phyloP scores from a whole-genome alignment of 331 rosid genomes.

The Malus hybrid region DNA sequence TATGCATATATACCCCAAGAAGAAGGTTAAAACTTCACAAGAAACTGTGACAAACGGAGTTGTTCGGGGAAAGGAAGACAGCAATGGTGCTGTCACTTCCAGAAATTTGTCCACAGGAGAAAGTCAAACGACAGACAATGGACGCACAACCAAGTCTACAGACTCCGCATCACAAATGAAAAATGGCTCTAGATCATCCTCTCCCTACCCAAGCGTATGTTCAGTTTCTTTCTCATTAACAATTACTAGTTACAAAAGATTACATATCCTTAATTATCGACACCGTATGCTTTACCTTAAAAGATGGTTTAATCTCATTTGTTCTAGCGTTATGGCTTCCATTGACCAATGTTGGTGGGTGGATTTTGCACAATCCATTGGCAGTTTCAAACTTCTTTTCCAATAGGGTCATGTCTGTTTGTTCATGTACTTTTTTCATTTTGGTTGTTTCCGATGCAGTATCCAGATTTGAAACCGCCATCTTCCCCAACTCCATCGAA shows the following conservation, averaged over 20 bases:
- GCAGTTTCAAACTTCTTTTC: not conserved
- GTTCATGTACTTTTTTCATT: not conserved
- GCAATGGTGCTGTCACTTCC: constrained; percentile 19
- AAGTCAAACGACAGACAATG: constrained; percentile 26
- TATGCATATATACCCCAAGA: constrained; percentile 49
- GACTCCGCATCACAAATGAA: constrained; percentile 27
- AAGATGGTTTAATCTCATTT: not conserved
- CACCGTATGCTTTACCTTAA: no score
- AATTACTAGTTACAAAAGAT: not conserved
- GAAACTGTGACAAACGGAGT: constrained; percentile 33
- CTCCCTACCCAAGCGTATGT: constrained; percentile 73
- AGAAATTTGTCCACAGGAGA: constrained; percentile 14
- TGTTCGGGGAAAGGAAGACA: constrained; percentile 19
- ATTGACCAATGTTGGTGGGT: not conserved
- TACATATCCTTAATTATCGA: not conserved
- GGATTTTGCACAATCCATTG: not conserved
- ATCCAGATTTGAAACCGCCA: constrained; percentile 87
- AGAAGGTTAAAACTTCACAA: constrained; percentile 51
- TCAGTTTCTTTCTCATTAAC: constrained; percentile 14
- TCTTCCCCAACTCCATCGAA: constrained; percentile 78
- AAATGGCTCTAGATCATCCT: constrained; percentile 32
- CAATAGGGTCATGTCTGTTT: not conserved
- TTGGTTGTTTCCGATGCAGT: constrained; percentile 35
- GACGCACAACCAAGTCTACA: constrained; percentile 24
- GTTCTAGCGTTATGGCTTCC: not conserved